Evolutionary conservation across 1,284 basidiomycete species (phyloP), one percentile per base, ranked within the genome.

Genomic region (Ganoderma lucidum): DNA sequence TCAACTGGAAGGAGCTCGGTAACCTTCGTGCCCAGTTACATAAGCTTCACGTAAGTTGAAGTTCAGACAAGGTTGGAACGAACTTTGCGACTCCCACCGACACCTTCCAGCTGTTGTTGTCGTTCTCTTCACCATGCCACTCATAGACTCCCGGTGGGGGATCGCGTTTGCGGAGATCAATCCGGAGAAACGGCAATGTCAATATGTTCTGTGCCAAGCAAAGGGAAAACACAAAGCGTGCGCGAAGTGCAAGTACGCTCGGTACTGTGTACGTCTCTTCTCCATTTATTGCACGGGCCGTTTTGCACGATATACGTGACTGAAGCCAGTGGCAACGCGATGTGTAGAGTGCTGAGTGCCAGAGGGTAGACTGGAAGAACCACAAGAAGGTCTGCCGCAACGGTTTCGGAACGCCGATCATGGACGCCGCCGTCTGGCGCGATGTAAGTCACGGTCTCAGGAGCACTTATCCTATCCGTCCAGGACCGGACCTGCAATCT

Each of bases 321-420:
- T 53, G 23, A 53, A 28, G n/a, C 48, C 12, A 12, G n/a, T 9
- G 23, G 19, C 23, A 28, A n/a, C 9, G 8, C 6, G 2, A 6
- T 45, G 28, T 23, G 19, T 32, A 59, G 56, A 59, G 56, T 32
- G 35, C 35, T 10, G 56, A 58, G 56, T 58, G 55, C 35, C 56
- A 58, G n/a, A 37, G 19, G 17, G 19, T 19, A 39, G 56, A 58
- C 56, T 58, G 56, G 56, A 35, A 35, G 56, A 17, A 58, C 3
- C 56, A 58, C 56, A 58, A 58, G 56, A 35, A 58, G 9, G 35
- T 39, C 35, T 58, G 56, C 23, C 23, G 23, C 19, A 35, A n/a
- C 5, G 48, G 48, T 12, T 59, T 59, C n/a, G 19, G 19, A n/a
- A 39, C 37, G 15, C 19, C 32, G 4, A 59, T 59, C 8, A 37